A percentile compares a stretch with the other conserved stretches of the same genome.
Evolutionary conservation across 2,329 filamentous ascomycete genomes (phyloP).

Genomic region (Teratosphaeria viscida): DNA sequence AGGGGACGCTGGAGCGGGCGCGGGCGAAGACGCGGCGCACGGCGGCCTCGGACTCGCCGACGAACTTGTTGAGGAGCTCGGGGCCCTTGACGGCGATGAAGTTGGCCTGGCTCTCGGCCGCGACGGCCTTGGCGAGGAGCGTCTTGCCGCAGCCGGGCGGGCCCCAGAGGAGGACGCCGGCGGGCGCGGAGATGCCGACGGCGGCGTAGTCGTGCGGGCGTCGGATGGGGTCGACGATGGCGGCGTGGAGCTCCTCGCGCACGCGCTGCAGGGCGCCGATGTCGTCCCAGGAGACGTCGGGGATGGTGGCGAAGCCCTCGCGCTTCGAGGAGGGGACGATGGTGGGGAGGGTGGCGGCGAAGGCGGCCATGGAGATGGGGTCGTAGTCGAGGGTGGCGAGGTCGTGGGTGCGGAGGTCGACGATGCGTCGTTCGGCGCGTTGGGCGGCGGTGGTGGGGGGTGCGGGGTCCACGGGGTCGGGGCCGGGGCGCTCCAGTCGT

Average conservation of each 20-base stretch:
- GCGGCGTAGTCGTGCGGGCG: constrained; percentile 64
- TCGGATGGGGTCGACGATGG: constrained; percentile 83
- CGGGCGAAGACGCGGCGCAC: constrained; percentile 86
- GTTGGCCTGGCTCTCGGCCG: constrained; percentile 89
- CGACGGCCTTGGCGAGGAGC: constrained; percentile 87
- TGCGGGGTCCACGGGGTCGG: constrained; percentile 31
- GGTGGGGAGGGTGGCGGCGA: constrained; percentile 61
- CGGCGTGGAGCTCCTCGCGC: constrained; percentile 68
- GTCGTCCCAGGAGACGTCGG: constrained; percentile 84
- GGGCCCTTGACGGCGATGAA: constrained; percentile 98
- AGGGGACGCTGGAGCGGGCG: constrained; percentile 76
- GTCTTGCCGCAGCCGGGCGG: constrained; percentile 97
- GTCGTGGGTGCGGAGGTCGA: constrained; percentile 24
- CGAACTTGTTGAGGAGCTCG: constrained; percentile 93
- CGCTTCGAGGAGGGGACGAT: constrained; percentile 75
- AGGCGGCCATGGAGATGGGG: constrained; percentile 55
- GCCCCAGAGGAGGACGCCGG: constrained; percentile 89
- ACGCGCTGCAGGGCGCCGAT: constrained; percentile 77
- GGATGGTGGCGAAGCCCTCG: constrained; percentile 90
- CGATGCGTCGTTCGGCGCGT: constrained; percentile 31
- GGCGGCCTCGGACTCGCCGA: constrained; percentile 89
- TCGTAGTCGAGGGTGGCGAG: constrained; percentile 32
- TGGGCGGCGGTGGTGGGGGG: neutral
- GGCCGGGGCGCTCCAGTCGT: constrained; percentile 32
- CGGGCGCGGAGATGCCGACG: constrained; percentile 69